phyloP scores from a whole-genome alignment of 257 asterid genomes.

The Primulina huaijiensis region DNA sequence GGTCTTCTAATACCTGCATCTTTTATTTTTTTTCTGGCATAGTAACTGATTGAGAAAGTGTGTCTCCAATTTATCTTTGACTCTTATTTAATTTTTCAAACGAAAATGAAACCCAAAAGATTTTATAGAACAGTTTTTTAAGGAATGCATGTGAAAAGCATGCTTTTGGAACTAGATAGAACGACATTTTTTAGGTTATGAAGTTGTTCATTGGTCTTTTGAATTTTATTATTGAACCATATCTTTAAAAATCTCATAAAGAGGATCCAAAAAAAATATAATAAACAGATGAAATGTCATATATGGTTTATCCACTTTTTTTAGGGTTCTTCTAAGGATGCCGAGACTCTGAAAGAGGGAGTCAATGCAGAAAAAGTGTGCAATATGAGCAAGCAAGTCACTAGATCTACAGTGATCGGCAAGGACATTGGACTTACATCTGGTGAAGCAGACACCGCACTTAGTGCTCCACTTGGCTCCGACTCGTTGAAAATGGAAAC shows the following conservation, averaged over 20 bases:
- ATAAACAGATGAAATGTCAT: constrained; percentile 14
- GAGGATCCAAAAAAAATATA: neutral
- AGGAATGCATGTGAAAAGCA: neutral
- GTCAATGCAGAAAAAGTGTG: constrained; percentile 45
- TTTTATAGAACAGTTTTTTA: neutral
- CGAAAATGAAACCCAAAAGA: neutral
- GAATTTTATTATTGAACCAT: constrained; percentile 7
- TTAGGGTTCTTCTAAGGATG: constrained; percentile 69
- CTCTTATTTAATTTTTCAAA: neutral
- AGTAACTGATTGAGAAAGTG: neutral
- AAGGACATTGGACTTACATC: constrained; percentile 46
- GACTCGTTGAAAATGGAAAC: constrained; percentile 54
- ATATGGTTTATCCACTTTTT: constrained; percentile 25
- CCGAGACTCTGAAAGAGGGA: constrained; percentile 63
- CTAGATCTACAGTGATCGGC: constrained; percentile 49
- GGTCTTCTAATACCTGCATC: constrained; percentile 3
- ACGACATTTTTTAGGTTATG: neutral
- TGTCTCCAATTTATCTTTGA: neutral
- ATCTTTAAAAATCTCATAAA: neutral
- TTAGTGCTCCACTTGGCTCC: constrained; percentile 35
- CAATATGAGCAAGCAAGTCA: constrained; percentile 38
- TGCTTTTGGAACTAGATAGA: constrained; percentile 6
- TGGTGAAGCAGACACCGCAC: constrained; percentile 46
- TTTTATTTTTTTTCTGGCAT: neutral
- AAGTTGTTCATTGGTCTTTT: constrained; percentile 12